These are phyloP conservation scores for Alternaria metachromatica DNA, from an alignment of 2,329 filamentous ascomycete species.

Conservation along the genomic window DNA sequence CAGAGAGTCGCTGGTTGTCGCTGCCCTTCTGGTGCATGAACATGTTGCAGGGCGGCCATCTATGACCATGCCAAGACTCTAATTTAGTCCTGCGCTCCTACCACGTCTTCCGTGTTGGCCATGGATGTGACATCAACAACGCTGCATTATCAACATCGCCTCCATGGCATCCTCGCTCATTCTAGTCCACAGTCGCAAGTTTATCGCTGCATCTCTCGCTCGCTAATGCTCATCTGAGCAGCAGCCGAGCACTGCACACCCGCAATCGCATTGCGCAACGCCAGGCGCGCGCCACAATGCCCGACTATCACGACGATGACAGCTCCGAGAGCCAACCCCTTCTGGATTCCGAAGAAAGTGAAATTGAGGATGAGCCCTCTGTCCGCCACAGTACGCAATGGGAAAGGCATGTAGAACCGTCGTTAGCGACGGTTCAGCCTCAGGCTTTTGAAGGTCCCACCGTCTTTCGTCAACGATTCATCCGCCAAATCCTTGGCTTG, in stretches of 20 bases:
- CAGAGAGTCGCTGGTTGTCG: neutral
- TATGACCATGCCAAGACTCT: conserved; percentile 2
- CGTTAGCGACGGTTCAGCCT: conserved; percentile 45
- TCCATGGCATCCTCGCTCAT: conserved; percentile 17
- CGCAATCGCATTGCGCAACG: conserved; percentile 2
- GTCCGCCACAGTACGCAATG: conserved; percentile 35
- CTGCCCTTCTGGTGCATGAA: neutral
- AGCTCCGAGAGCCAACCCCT: conserved; percentile 26
- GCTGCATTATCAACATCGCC: conserved; percentile 12
- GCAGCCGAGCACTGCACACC: conserved; percentile 9
- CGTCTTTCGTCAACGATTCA: conserved; percentile 40
- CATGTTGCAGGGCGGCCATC: neutral
- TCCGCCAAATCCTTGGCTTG: conserved; percentile 50
- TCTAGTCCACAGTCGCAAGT: neutral
- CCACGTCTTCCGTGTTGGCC: neutral
- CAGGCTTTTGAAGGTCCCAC: conserved; percentile 39
- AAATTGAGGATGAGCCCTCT: conserved; percentile 20
- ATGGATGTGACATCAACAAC: conserved; percentile 6
- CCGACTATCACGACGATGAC: conserved; percentile 19
- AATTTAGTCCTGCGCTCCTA: neutral
- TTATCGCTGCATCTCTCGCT: neutral
- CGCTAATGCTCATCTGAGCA: neutral
- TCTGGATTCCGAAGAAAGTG: conserved; percentile 28
- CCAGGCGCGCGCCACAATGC: conserved; percentile 9
- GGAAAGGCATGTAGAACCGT: conserved; percentile 44